Base-by-base conservation (phyloP, 2,329 filamentous ascomycete genomes). In the Paradendryphiella salina region DNA sequence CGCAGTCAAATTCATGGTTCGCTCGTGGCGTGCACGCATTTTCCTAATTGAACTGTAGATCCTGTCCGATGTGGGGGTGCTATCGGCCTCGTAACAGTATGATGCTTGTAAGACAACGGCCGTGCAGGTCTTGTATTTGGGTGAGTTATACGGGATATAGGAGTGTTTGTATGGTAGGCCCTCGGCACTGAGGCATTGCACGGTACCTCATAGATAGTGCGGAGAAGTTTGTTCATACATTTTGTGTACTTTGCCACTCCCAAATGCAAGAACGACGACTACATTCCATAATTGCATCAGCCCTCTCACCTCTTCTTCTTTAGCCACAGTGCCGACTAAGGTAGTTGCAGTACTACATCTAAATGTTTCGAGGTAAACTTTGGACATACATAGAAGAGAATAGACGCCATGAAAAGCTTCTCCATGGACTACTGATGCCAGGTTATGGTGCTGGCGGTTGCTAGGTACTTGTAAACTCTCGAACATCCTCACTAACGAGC, bases 1-100 rank as follows among this genome's bases (percentile, higher is more conserved):
- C 46, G 37, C 42, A 55, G 56, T 39, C 46, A 51, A 43, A 54
- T 31, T 28, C 28, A 46, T 46, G 35, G 32, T 21, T 42, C 49
- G 33, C 15, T 21, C 31, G 43, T 51, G 42, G 48, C 34, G 43
- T 33, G 18, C 21, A 44, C 20, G 18, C 21, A 23, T 36, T 46
- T 26, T 36, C n/a, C 20, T 54, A 33, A 48, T 49, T 46, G 52
- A 37, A 39, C 26, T 44, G 50, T 43, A 45, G 35, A 46, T 46
- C 36, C 51, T 14, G 17, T 29, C 38, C 23, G 15, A 31, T 26
- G 18, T 38, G 23, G 42, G 18, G 14, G 50, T 26, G 23, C 18
- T 31, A 14, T 46, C 42, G 43, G 9, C 36, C 35, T 35, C 23
- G 42, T 50, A n/a, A 50, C 21, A 11, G 37, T 44, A 48, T 43